A percentile compares a stretch with the other conserved stretches of the same genome.
Conservation (phyloP, 225 moss, liverwort and hornwort species). For the Neckera pumila region DNA sequence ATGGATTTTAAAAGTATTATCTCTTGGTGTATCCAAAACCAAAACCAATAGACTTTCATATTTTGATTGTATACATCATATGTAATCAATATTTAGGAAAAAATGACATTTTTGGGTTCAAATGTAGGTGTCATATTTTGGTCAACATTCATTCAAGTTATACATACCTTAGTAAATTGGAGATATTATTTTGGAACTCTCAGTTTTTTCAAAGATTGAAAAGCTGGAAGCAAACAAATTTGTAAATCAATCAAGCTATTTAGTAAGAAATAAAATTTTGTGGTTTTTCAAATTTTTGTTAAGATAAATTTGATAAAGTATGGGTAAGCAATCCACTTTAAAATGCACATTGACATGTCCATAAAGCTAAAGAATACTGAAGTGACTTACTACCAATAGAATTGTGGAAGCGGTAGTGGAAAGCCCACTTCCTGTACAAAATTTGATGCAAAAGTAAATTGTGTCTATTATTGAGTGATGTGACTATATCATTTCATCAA, state of each 20-base stretch:
- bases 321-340: too few relatives aligned
- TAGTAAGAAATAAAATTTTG: not conserved
- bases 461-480: too few relatives aligned
- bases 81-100: too few relatives aligned
- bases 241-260: not conserved
- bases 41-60: too few relatives aligned
- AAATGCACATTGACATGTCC: too few relatives aligned
- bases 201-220: not conserved
- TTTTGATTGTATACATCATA: too few relatives aligned
- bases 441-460: too few relatives aligned
- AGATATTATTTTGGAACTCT: not conserved
- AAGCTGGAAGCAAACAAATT: not conserved
- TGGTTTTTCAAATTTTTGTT: not conserved
- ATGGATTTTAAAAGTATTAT: not conserved
- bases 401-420: fast-evolving
- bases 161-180: not conserved
- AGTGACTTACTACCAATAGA: not conserved
- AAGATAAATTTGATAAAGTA: too few relatives aligned
- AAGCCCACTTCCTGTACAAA: not conserved
- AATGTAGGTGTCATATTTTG: too few relatives aligned
- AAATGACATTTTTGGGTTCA: fast-evolving
- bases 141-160: not conserved
- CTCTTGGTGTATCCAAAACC: too few relatives aligned
- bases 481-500: too few relatives aligned
- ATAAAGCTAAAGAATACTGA: not conserved